Percentiles rank a stretch among this genome's conserved stretches.
Evolutionary conservation across 805 yeast species (phyloP).

Genomic region (Wickerhamiella cacticola): DNA sequence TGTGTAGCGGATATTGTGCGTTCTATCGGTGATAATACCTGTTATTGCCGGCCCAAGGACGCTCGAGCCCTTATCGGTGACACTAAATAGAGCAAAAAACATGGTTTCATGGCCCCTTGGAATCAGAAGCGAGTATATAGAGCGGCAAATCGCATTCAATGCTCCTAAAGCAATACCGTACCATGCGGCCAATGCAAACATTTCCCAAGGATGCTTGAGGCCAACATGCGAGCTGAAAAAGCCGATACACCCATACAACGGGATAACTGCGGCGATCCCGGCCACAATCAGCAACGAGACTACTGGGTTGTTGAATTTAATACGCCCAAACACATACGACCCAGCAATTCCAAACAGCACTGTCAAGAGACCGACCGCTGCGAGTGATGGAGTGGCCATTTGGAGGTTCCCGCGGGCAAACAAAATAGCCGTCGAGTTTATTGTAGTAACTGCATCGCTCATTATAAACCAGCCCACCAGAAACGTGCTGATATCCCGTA

Average conservation of each 20-base stretch:
- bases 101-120: slow-evolving; percentile 67
- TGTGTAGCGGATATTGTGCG: slow-evolving; percentile 63
- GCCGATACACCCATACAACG: slow-evolving; percentile 59
- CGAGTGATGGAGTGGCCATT: slow-evolving; percentile 57
- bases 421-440: slow-evolving; percentile 64
- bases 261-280: slow-evolving; percentile 50
- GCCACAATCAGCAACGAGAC: slow-evolving; percentile 42
- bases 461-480: slow-evolving; percentile 65
- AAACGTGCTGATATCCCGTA: slow-evolving; percentile 56
- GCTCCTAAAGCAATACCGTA: slow-evolving; percentile 71
- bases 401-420: slow-evolving; percentile 59
- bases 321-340: slow-evolving; percentile 45
- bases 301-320: slow-evolving; percentile 35
- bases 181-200: slow-evolving; percentile 59
- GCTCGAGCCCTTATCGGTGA: slow-evolving; percentile 72
- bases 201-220: slow-evolving; percentile 49
- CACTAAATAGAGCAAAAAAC: slow-evolving; percentile 61
- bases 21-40: slow-evolving; percentile 59
- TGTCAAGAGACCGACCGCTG: slow-evolving; percentile 51
- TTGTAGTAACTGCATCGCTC: slow-evolving; percentile 65
- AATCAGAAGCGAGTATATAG: slow-evolving; percentile 53
- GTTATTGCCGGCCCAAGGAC: slow-evolving; percentile 60
- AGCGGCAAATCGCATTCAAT: slow-evolving; percentile 53
- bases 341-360: slow-evolving; percentile 59
- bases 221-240: slow-evolving; percentile 46